Percentiles rank a stretch among this genome's conserved stretches.
Evolutionary conservation across 129 eudicot genomes (phyloP).

Genomic region (Pseudognaphalium luteoalbum): DNA sequence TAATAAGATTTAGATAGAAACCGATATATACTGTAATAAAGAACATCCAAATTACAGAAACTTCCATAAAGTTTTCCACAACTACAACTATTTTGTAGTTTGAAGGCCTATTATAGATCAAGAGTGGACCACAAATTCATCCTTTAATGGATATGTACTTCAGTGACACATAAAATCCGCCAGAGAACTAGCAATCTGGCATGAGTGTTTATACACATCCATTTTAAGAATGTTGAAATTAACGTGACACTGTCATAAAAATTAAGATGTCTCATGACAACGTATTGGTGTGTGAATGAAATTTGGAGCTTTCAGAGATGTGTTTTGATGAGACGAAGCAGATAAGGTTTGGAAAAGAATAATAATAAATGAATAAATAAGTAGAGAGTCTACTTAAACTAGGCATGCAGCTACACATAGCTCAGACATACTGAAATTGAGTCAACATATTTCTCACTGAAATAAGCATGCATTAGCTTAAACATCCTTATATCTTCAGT

Average conservation of each 20-base stretch:
- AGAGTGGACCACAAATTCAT: not conserved
- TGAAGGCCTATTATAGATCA: not conserved
- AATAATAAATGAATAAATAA: too few relatives aligned
- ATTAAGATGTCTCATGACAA: not conserved
- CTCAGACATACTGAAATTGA: not conserved
- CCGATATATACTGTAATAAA: not conserved
- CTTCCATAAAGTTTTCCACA: not conserved
- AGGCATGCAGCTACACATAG: not conserved
- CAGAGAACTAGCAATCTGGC: not conserved
- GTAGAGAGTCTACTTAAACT: not conserved
- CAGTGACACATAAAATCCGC: not conserved
- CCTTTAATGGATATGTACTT: not conserved
- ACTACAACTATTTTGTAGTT: conserved; percentile 13
- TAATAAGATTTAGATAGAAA: conserved; percentile 12
- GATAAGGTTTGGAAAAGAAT: not conserved
- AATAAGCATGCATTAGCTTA: not conserved
- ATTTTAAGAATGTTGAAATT: not conserved
- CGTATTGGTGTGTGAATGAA: not conserved
- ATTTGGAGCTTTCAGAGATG: not conserved
- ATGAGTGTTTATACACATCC: not conserved
- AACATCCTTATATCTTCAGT: not conserved
- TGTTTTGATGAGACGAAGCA: not conserved
- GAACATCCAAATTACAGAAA: not conserved
- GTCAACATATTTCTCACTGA: not conserved
- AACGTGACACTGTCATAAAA: not conserved